Conservation (phyloP, 1,139 yeast genomes). For the Saccharomyces uvarum region DNA sequence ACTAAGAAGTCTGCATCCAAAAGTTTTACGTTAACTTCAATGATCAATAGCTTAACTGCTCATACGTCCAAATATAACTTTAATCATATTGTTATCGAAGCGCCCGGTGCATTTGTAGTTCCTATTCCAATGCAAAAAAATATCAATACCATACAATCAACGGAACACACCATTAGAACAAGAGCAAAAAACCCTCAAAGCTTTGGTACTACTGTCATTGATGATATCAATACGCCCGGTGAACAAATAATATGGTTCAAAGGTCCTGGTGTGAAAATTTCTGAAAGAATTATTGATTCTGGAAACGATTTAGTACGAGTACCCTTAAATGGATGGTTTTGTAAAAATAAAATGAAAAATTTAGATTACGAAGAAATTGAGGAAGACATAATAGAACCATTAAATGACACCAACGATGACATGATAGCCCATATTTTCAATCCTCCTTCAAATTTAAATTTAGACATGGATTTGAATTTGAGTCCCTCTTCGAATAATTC, state of each 20-base stretch:
- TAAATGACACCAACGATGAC: not conserved
- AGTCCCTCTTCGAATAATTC: not conserved
- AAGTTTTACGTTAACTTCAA: not conserved
- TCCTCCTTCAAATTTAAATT: not conserved
- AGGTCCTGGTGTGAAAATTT: slow-evolving; percentile 62
- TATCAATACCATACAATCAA: slow-evolving; percentile 27
- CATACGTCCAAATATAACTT: slow-evolving; percentile 22
- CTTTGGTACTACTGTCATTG: not conserved
- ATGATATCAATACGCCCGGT: not conserved
- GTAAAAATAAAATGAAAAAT: slow-evolving; percentile 14
- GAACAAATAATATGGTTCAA: slow-evolving; percentile 69
- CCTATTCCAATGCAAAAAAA: slow-evolving; percentile 28
- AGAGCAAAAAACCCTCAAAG: slow-evolving; percentile 8
- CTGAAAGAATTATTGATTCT: slow-evolving; percentile 39
- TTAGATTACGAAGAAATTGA: slow-evolving; percentile 24
- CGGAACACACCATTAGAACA: slow-evolving; percentile 27
- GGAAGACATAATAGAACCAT: slow-evolving; percentile 10
- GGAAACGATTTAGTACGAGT: slow-evolving; percentile 15
- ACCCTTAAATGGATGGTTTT: slow-evolving; percentile 22
- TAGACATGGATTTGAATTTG: not conserved
- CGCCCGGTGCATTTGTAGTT: slow-evolving; percentile 25
- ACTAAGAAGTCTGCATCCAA: slow-evolving; percentile 3
- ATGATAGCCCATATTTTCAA: not conserved
- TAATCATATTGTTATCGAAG: slow-evolving; percentile 23
- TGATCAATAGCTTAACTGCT: slow-evolving; percentile 21